phyloP scores from a whole-genome alignment of 2,329 filamentous ascomycete species.

The Dactylonectria estremocensis region DNA sequence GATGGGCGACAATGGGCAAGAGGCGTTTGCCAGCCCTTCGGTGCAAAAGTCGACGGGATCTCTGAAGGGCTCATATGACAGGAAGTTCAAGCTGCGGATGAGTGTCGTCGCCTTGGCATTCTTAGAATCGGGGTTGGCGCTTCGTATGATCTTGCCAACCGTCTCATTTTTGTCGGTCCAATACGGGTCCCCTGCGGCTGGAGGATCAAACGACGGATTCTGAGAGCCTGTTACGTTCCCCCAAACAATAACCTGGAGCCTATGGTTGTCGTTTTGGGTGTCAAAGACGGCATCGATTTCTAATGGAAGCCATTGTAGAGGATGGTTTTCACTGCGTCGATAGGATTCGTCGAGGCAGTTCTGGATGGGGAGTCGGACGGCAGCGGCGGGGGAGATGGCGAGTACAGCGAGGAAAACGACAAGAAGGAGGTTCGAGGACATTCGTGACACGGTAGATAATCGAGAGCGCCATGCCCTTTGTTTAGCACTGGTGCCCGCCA shows the following conservation, averaged over 20 bases:
- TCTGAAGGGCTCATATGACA: conserved; percentile 82
- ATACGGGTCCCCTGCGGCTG: conserved; percentile 68
- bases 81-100: conserved; percentile 78
- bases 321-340: conserved; percentile 62
- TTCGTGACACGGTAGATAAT: conserved; percentile 34
- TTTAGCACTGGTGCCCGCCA: conserved; percentile 32
- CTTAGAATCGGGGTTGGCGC: conserved; percentile 61
- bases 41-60: conserved; percentile 76
- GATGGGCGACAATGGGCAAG: conserved; percentile 83
- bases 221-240: conserved; percentile 90
- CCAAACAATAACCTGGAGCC: conserved; percentile 84
- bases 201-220: conserved; percentile 67
- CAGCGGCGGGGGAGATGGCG: conserved; percentile 63
- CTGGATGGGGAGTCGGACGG: conserved; percentile 82
- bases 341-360: conserved; percentile 83
- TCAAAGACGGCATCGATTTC: conserved; percentile 84
- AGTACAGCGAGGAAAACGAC: conserved; percentile 56
- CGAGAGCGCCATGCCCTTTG: conserved; percentile 36
- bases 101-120: conserved; percentile 80
- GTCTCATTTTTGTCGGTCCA: conserved; percentile 75
- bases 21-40: conserved; percentile 68
- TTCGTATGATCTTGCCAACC: conserved; percentile 82
- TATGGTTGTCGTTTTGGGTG: conserved; percentile 70
- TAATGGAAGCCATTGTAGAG: conserved; percentile 86
- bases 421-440: conserved; percentile 52